These are phyloP conservation scores for Rhodotorula babjevae DNA, from an alignment of 768 basidiomycete genomes.

Conservation along the genomic window DNA sequence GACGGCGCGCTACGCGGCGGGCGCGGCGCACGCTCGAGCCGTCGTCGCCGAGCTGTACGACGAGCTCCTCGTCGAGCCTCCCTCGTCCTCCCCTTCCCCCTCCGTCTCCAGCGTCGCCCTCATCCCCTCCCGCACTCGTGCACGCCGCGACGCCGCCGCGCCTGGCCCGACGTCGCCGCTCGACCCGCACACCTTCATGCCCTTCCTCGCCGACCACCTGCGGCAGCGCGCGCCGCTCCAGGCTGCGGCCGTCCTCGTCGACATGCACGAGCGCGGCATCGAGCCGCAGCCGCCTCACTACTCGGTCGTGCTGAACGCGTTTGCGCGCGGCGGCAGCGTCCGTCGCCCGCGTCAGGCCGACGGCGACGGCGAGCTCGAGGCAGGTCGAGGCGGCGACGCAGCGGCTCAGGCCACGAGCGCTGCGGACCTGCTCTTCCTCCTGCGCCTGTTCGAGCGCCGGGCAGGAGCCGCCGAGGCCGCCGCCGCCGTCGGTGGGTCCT, in stretches of 20 bases:
- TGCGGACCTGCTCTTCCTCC: not conserved
- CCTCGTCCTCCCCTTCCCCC: not conserved
- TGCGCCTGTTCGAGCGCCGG: not conserved
- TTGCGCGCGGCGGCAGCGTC: constrained; percentile 3
- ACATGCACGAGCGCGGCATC: not conserved
- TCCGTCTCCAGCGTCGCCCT: not conserved
- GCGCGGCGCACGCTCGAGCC: not conserved
- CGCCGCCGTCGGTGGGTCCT: not conserved
- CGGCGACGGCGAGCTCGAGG: not conserved
- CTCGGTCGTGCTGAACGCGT: not conserved
- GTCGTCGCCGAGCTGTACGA: not conserved
- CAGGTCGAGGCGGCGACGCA: not conserved
- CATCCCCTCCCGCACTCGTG: not conserved
- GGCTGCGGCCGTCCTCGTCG: not conserved
- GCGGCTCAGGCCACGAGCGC: not conserved
- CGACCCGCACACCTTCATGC: constrained; percentile 16
- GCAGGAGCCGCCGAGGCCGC: not conserved
- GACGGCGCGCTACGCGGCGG: not conserved
- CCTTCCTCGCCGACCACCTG: constrained; percentile 2
- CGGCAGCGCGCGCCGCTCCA: not conserved
- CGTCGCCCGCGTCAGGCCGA: not conserved
- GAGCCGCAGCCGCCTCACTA: constrained; percentile 9
- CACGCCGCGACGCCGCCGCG: too few relatives aligned
- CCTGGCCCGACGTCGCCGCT: not conserved
- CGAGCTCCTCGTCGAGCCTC: not conserved